Evolutionary conservation across 139 green algal genomes (phyloP).

Genomic region (Asterochloris sp.): DNA sequence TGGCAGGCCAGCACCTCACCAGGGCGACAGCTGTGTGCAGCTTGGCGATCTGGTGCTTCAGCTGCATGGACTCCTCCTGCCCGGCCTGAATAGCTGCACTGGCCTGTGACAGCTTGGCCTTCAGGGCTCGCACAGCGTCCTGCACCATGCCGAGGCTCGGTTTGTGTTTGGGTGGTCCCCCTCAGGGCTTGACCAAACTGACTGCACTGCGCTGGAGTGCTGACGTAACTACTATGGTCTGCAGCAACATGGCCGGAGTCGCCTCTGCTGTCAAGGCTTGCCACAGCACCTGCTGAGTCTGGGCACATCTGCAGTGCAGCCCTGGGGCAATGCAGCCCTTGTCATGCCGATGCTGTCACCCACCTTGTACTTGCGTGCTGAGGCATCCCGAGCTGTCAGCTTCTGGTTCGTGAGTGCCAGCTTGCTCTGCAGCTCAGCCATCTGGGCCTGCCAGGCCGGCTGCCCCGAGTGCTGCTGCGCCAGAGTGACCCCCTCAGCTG

Average conservation of each 20-base stretch:
- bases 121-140: conserved; percentile 14
- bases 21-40: conserved; percentile 4
- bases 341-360: no score
- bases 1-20: not conserved
- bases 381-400: conserved; percentile 7
- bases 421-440: conserved; percentile 4
- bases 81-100: conserved; percentile 4
- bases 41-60: conserved; percentile 6
- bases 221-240: not conserved
- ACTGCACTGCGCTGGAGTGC: not conserved
- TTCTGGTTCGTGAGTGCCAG: conserved; percentile 8
- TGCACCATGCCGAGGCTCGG: not conserved
- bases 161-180: not conserved
- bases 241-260: not conserved
- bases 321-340: not conserved
- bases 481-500: no score
- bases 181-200: not conserved
- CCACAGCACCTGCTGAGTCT: not conserved
- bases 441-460: not conserved
- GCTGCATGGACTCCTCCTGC: not conserved
- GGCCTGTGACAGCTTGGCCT: not conserved
- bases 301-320: no score
- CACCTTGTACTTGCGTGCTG: conserved; percentile 15
- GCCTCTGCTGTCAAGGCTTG: not conserved
- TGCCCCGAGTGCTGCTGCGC: not conserved